Conservation (phyloP, 176 grass and related monocot species). For the Typha latifolia region DNA sequence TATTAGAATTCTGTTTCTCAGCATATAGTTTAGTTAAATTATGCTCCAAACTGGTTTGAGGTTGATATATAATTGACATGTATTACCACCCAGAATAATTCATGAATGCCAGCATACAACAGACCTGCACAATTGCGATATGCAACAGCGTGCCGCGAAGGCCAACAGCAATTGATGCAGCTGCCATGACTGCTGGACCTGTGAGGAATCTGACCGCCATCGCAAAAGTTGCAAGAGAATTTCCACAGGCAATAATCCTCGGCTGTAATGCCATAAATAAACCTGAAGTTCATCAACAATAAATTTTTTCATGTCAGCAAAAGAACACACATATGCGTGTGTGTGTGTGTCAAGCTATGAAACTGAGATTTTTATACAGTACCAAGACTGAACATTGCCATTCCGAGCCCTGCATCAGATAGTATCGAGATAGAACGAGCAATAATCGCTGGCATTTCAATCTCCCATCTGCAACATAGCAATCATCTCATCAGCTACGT, state of each 20-base stretch:
- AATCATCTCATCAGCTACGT: background rate
- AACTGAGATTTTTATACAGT: background rate
- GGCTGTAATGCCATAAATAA: conserved; percentile 53
- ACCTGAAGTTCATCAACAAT: conserved; percentile 9
- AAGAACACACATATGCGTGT: too few species aligned
- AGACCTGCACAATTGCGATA: conserved; percentile 42
- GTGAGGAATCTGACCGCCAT: conserved; percentile 43
- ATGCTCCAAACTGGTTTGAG: background rate
- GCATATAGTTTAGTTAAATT: background rate
- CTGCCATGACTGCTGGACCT: conserved; percentile 44
- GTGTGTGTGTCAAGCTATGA: too few species aligned
- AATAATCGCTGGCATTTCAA: conserved; percentile 84
- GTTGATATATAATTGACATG: background rate
- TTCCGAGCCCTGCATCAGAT: conserved; percentile 82
- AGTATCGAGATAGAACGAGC: conserved; percentile 70
- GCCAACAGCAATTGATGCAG: conserved; percentile 38
- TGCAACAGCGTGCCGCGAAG: conserved; percentile 37
- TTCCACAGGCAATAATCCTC: conserved; percentile 47
- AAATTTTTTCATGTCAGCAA: too few species aligned
- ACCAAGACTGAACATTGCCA: conserved; percentile 99
- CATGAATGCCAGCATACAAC: background rate
- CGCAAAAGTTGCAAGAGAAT: conserved; percentile 34
- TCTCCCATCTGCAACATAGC: conserved; percentile 41
- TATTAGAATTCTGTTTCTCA: too few species aligned
- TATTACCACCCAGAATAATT: background rate